A percentile compares a stretch with the other conserved stretches of the same genome.
Conservation (phyloP, 768 basidiomycete genomes). For the Gyrodon lividus region DNA sequence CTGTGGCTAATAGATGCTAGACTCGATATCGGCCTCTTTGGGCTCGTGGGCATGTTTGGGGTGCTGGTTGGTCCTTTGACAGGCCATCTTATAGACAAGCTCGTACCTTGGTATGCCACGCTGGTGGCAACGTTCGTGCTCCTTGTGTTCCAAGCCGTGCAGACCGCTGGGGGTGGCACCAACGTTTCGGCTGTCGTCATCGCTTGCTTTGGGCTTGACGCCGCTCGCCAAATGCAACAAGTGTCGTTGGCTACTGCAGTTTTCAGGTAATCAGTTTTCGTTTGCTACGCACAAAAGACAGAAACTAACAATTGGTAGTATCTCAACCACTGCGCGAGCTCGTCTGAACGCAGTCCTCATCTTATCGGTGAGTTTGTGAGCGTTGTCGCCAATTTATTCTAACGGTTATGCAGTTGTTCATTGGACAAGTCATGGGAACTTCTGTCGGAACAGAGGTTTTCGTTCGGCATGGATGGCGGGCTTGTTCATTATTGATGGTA, state of each 20-base stretch:
- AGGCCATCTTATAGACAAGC: constrained; percentile 64
- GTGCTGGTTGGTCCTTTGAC: constrained; percentile 67
- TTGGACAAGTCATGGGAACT: constrained; percentile 84
- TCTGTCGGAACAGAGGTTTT: constrained; percentile 73
- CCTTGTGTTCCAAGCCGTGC: constrained; percentile 56
- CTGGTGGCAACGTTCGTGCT: constrained; percentile 51
- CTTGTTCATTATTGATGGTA: constrained; percentile 59
- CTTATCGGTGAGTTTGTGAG: constrained; percentile 49
- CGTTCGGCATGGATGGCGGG: constrained; percentile 66
- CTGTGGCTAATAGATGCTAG: constrained; percentile 17
- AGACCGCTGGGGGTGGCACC: constrained; percentile 67
- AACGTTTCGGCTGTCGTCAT: constrained; percentile 71
- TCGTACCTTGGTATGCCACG: constrained; percentile 78
- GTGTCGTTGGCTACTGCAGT: constrained; percentile 63
- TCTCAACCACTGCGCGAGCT: constrained; percentile 51
- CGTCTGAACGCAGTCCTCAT: constrained; percentile 77
- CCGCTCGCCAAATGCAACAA: constrained; percentile 72
- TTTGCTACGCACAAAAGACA: constrained; percentile 8
- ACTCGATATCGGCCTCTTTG: constrained; percentile 70
- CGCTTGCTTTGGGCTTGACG: constrained; percentile 68
- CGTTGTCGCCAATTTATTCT: not conserved
- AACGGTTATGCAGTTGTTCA: constrained; percentile 44
- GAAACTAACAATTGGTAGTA: constrained; percentile 17
- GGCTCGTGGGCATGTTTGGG: constrained; percentile 69
- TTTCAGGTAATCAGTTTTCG: constrained; percentile 40